Percentiles rank a stretch among this genome's conserved stretches.
Evolutionary conservation across 768 basidiomycete genomes (phyloP).

Genomic region (Boletus rubescentipes): DNA sequence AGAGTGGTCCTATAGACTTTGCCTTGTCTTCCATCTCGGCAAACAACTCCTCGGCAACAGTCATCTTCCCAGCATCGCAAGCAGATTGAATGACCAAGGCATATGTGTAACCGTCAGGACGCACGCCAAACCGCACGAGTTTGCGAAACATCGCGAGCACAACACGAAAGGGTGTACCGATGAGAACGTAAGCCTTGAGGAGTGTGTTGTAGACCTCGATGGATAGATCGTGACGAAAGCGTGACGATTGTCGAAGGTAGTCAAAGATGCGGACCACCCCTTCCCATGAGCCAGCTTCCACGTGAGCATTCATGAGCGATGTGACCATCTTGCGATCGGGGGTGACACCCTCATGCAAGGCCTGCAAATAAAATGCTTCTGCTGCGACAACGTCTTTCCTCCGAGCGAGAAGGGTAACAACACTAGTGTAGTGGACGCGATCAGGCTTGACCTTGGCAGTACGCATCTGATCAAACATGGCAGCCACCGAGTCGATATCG

Average conservation of each 20-base stretch:
- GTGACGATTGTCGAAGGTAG: conserved; percentile 43
- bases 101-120: conserved; percentile 66
- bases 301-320: conserved; percentile 79
- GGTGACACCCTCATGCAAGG: conserved; percentile 56
- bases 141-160: conserved; percentile 63
- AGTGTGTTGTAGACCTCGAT: conserved; percentile 74
- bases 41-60: conserved; percentile 64
- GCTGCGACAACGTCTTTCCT: conserved; percentile 63
- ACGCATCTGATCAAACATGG: conserved; percentile 63
- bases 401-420: conserved; percentile 65
- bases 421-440: conserved; percentile 56
- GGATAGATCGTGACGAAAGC: conserved; percentile 41
- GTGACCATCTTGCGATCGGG: conserved; percentile 68
- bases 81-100: conserved; percentile 78
- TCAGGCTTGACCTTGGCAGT: conserved; percentile 46
- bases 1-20: conserved; percentile 33
- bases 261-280: conserved; percentile 72
- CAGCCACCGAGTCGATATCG: conserved; percentile 51
- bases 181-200: conserved; percentile 78
- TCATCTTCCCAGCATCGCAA: conserved; percentile 68
- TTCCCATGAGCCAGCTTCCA: conserved; percentile 76
- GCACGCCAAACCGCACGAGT: conserved; percentile 47
- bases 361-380: conserved; percentile 63
- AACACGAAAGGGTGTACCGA: conserved; percentile 71
- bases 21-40: conserved; percentile 58